Base-by-base conservation (phyloP, 139 green algal species). In the Picochlorum sp. region DNA sequence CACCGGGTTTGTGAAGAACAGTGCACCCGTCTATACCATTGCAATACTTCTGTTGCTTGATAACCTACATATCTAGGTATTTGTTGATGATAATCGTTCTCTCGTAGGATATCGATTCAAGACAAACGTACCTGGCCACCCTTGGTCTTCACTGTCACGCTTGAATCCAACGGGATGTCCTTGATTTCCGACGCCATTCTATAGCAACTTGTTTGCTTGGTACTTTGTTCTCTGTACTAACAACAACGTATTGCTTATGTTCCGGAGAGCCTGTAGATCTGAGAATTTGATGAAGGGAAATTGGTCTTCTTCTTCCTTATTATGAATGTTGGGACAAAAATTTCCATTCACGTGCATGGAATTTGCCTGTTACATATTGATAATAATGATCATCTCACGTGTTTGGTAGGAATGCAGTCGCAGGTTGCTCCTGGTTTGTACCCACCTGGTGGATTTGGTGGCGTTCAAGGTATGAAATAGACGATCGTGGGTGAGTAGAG, bases 41-140 rank as follows among this genome's bases (percentile, higher is more conserved):
- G 10, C 71, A 71, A 78, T 78, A 77, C n/a, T 81, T 52, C 20
- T 63, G 38, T 38, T 72, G 66, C 44, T 44, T 18, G 6, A 75
- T 37, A 50, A 70, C 55, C 74, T 81, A 24, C 57, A 23, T 20
- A 51, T 0, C 8, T 10, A 8, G 5, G 45, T 54, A 20, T 24
- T 20, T 21, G 2, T 26, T 54, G 0, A 21, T 13, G 11, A 18
- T 54, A 4, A 26, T 54, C 5, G 13, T 20, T 21, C 15, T 21
- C 47, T 54, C n/a, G 11, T 54, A 54, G 34, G 8, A 41, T 41
- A 41, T 11, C 7, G 34, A 11, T 41, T 11, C 34, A 41, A 8
- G 8, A 41, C 34, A 41, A 41, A 41, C 34, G 34, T 11, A 41
- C 34, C 34, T 41, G 34, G 34, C 34, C 34, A 41, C 34, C 44